phyloP scores from a whole-genome alignment of 345 rosid species.

The Arabis hirsuta region DNA sequence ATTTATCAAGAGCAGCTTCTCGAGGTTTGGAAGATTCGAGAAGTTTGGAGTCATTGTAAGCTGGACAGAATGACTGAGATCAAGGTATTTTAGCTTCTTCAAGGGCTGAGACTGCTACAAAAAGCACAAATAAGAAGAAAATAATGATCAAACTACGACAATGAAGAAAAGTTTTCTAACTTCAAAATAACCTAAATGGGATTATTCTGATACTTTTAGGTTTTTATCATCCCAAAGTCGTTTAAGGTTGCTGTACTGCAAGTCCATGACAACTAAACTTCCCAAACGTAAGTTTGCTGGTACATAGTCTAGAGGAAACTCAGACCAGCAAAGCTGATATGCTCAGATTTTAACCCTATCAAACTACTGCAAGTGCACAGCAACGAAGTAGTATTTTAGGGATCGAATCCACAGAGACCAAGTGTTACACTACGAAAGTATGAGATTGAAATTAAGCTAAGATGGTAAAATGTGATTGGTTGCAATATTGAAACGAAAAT shows the following conservation, averaged over 20 bases:
- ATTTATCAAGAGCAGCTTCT: constrained; percentile 24
- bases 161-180: background rate
- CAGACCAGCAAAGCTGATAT: constrained; percentile 9
- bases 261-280: constrained; percentile 24
- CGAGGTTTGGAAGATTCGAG: constrained; percentile 23
- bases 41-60: constrained; percentile 32
- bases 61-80: constrained; percentile 26
- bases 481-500: too few species aligned
- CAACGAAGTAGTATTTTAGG: too few species aligned
- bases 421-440: too few species aligned
- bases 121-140: background rate
- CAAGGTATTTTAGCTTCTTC: constrained; percentile 4
- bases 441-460: too few species aligned
- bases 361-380: too few species aligned
- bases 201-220: background rate
- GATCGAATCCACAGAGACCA: too few species aligned
- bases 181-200: background rate
- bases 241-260: constrained; percentile 29
- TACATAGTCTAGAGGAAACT: background rate
- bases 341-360: too few species aligned
- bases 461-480: too few species aligned
- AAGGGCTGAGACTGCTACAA: background rate
- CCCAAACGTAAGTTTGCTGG: background rate
- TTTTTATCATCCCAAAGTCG: background rate
- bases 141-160: background rate